Percentiles rank a stretch among this genome's conserved stretches.
These are phyloP conservation scores for Penicillium salamii DNA, from an alignment of 495 filamentous ascomycete genomes.

Conservation along the genomic window DNA sequence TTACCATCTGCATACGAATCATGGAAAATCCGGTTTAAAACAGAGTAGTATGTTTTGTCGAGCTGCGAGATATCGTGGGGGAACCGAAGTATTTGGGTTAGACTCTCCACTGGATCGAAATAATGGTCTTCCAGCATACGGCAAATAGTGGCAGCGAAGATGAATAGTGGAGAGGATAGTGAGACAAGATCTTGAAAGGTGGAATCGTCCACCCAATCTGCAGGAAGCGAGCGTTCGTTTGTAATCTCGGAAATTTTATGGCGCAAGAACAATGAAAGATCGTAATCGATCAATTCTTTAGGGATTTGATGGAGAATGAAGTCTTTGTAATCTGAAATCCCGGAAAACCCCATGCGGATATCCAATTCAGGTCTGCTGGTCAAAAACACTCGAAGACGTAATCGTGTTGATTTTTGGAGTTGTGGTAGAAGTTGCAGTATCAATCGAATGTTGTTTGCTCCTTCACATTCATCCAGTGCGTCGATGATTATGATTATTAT, in stretches of 20 bases:
- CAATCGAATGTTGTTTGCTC: constrained; percentile 29
- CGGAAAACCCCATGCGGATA: constrained; percentile 28
- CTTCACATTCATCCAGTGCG: constrained; percentile 51
- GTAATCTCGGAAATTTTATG: constrained; percentile 14
- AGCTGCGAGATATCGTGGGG: too few species aligned
- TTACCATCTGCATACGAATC: too few species aligned
- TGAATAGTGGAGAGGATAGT: constrained; percentile 24
- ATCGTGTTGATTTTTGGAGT: neutral
- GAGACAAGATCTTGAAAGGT: constrained; percentile 6
- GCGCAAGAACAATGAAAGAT: constrained; percentile 22
- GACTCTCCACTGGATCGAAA: constrained; percentile 9
- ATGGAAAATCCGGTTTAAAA: too few species aligned
- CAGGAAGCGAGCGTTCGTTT: neutral
- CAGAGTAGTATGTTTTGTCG: too few species aligned
- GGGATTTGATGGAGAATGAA: constrained; percentile 20
- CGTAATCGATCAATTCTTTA: constrained; percentile 14
- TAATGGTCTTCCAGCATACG: constrained; percentile 15
- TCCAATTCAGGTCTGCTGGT: constrained; percentile 47
- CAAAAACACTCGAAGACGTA: constrained; percentile 25
- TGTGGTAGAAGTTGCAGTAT: constrained; percentile 34
- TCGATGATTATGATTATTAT: constrained; percentile 42
- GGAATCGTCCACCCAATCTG: constrained; percentile 33
- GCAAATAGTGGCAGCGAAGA: constrained; percentile 23
- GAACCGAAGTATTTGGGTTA: constrained; percentile 6
- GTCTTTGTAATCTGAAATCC: constrained; percentile 12